Evolutionary conservation across 192 early-diverging fungal species (phyloP).

Genomic region (Physocladia obscura): DNA sequence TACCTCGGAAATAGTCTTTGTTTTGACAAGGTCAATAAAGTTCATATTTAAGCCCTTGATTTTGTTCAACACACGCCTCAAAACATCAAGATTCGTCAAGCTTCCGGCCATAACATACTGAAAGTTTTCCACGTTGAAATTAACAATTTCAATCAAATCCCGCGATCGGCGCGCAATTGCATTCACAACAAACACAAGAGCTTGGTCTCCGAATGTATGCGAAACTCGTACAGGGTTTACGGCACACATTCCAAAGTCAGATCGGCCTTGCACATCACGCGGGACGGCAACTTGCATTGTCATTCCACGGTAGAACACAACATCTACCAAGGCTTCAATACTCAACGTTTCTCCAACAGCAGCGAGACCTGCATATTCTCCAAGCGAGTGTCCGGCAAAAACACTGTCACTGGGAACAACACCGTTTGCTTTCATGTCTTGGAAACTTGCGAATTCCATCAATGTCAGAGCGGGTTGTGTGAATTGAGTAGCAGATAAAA

Average conservation of each 20-base stretch:
- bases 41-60: slow-evolving; percentile 84
- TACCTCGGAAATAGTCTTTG: slow-evolving; percentile 75
- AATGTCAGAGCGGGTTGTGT: slow-evolving; percentile 88
- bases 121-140: slow-evolving; percentile 97
- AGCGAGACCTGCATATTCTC: slow-evolving; percentile 91
- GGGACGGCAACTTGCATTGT: slow-evolving; percentile 95
- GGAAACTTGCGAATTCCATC: slow-evolving; percentile 88
- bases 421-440: slow-evolving; percentile 85
- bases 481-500: slow-evolving; percentile 93
- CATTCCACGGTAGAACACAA: slow-evolving; percentile 96
- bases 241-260: slow-evolving; percentile 92
- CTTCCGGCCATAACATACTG: slow-evolving; percentile 94
- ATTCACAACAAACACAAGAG: slow-evolving; percentile 78
- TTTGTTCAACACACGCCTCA: slow-evolving; percentile 83
- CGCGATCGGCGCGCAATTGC: slow-evolving; percentile 75
- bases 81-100: slow-evolving; percentile 73
- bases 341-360: slow-evolving; percentile 84
- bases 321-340: slow-evolving; percentile 81
- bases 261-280: slow-evolving; percentile 74
- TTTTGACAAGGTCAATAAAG: slow-evolving; percentile 77
- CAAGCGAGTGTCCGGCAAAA: slow-evolving; percentile 87
- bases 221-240: slow-evolving; percentile 90
- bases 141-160: slow-evolving; percentile 89
- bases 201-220: slow-evolving; percentile 80
- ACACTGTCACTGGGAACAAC: slow-evolving; percentile 80